Evolutionary conservation across 1,139 yeast species (phyloP), one percentile per base, ranked within the genome.

Genomic region (Nematodospora anomalae): DNA sequence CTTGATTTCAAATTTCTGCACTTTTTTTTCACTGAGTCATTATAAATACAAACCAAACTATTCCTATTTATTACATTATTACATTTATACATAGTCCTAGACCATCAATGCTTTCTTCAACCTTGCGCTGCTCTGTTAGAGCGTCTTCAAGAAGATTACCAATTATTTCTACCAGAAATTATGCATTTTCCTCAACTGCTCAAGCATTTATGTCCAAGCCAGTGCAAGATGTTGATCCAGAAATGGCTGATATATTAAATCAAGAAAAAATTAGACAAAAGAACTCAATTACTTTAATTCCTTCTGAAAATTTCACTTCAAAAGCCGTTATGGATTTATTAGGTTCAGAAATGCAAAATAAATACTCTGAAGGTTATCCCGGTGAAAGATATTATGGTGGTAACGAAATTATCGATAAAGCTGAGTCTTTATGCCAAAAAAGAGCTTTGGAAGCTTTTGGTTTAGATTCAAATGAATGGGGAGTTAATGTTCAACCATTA

Each of bases 341-440:
- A 55, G 97, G 97, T 41, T 84, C 96, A 13, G 96, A 88, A 64
- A 88, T 90, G 96, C 94, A 88, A 67, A 90, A 90, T 77, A 90
- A 90, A 74, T 90, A 90, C 68, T 88, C 96, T n/a, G 97, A 90
- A 69, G 97, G 97, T 43, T 90, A 90, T 67, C 97, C 97, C 34
- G 96, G 96, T 46, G 96, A 89, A 55, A 81, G 97, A 62, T 90
- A 90, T 70, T 90, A 90, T 57, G 97, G 97, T 61, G 97, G 97
- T 61, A 90, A 90, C 62, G 90, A 90, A 68, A 81, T 82, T 64
- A 90, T 90, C 53, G 97, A 90, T 64, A 78, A 82, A 68, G 90
- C 94, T 47, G 97, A 90, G 71, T 64, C 79, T 10, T 71, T 90
- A 52, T 90, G 97, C 67, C 96, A 88, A 68, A 75, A 83, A 59